These are phyloP conservation scores for Luvunga scandens DNA, from an alignment of 345 rosid species.

Conservation along the genomic window DNA sequence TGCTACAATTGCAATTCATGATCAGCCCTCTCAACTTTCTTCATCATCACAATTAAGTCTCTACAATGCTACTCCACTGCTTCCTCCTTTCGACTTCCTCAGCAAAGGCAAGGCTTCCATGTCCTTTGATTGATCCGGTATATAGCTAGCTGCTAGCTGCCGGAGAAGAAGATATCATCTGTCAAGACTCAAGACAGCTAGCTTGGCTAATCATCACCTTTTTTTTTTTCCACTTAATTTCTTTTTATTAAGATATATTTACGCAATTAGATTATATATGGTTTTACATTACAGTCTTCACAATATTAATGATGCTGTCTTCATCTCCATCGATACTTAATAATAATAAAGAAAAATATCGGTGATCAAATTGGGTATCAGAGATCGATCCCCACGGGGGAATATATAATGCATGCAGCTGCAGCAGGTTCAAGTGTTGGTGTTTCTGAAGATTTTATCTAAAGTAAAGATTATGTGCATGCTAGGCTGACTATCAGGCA, in stretches of 20 bases:
- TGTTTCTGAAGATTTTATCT: conserved; percentile 7
- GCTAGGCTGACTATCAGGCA: neutral
- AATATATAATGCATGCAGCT: neutral
- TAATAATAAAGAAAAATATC: neutral
- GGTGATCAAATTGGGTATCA: neutral
- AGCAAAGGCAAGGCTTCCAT: conserved; percentile 44
- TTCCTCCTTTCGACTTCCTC: conserved; percentile 26
- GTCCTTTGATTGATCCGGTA: conserved; percentile 45
- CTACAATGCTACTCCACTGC: conserved; percentile 35
- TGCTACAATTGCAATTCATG: conserved; percentile 10
- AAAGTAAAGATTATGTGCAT: neutral
- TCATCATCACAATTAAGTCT: conserved; percentile 32
- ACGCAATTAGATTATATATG: neutral
- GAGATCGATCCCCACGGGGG: neutral
- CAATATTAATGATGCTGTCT: neutral
- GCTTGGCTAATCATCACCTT: neutral
- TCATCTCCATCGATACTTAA: neutral
- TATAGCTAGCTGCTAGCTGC: conserved; percentile 13
- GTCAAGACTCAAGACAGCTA: neutral
- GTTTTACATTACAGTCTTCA: neutral
- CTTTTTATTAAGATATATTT: no score
- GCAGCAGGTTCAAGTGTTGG: conserved; percentile 5
- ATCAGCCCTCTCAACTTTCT: conserved; percentile 17
- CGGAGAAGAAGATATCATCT: neutral
- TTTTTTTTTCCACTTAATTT: neutral